Conservation (phyloP, 345 rosid genomes). For the Lepidium africanum region DNA sequence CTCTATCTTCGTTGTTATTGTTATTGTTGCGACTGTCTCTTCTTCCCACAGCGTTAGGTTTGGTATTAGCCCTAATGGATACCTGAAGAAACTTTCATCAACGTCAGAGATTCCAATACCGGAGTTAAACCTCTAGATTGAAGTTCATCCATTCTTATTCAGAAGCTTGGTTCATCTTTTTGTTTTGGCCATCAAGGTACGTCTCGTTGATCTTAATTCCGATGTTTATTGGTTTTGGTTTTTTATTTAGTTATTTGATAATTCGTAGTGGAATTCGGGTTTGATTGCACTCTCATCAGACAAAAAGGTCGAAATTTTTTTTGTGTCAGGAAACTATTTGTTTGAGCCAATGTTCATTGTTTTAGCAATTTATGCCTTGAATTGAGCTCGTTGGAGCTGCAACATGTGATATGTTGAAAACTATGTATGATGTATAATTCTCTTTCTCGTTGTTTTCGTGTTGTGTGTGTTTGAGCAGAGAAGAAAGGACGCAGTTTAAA, state of each 20-base stretch:
- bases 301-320: no score
- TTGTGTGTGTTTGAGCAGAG: neutral
- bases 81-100: neutral
- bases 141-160: slow-evolving; percentile 44
- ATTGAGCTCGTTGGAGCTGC: no score
- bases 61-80: neutral
- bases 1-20: slow-evolving; percentile 15
- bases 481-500: neutral
- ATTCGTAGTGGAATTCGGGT: no score
- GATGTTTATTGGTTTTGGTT: no score
- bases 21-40: slow-evolving; percentile 1
- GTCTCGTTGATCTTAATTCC: no score
- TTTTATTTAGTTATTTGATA: no score
- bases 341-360: no score
- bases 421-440: neutral
- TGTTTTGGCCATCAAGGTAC: no score
- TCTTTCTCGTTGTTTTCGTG: slow-evolving; percentile 6
- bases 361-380: no score
- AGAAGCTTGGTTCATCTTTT: slow-evolving; percentile 24
- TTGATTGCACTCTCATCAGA: no score
- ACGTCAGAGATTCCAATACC: slow-evolving; percentile 21
- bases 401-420: no score
- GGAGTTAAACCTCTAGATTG: slow-evolving; percentile 24
- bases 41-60: slow-evolving; percentile 8
- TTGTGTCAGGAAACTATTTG: no score